Evolutionary conservation across 352 stramenopile genomes (phyloP), one percentile per base, ranked within the genome.

Genomic region (Phytophthora ohioensis): DNA sequence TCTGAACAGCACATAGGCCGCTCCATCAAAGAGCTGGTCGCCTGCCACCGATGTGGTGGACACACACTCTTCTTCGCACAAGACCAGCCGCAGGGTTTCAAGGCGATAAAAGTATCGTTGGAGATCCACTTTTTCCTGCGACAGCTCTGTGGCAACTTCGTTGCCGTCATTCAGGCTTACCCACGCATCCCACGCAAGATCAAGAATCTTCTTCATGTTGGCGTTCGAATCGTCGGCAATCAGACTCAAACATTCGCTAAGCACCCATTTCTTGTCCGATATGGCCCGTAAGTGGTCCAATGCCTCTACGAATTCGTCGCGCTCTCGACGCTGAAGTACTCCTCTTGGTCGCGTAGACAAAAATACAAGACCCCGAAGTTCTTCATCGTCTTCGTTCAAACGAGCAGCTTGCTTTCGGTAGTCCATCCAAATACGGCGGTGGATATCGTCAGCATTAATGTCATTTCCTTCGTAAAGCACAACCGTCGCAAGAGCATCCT

Each of bases 121-220:
- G 8, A 88, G 35, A 57, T 78, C 59, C 35, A 68, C 41, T 45
- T 67, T 67, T 31, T 76, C 66, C 9, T 64, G 17, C 5, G 42
- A 57, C 5, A 71, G 35, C 31, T 79, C 57, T 27, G 32, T 51
- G 17, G 31, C 30, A 17, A 45, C 45, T 13, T 67, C 60, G 9
- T 71, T 47, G 31, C 10, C 13, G 32, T 52, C 56, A 32, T 59
- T 49, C 30, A 80, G 12, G 10, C 17, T 64, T 3, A 60, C 27
- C 46, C 77, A 65, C 3, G 79, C 75, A 59, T 73, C 64, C 62
- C 77, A 66, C 2, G 81, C 86, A 48, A 80, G 48, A 9, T 78
- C 65, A n/a, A 93, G 60, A 12, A 93, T 69, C 15, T 82, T 81
- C 30, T 85, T 88, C 84, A 91, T 92, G n/a, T 79, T 71, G 3